phyloP scores from a whole-genome alignment of 2,329 filamentous ascomycete genomes.

The Aspergillus neoniger region DNA sequence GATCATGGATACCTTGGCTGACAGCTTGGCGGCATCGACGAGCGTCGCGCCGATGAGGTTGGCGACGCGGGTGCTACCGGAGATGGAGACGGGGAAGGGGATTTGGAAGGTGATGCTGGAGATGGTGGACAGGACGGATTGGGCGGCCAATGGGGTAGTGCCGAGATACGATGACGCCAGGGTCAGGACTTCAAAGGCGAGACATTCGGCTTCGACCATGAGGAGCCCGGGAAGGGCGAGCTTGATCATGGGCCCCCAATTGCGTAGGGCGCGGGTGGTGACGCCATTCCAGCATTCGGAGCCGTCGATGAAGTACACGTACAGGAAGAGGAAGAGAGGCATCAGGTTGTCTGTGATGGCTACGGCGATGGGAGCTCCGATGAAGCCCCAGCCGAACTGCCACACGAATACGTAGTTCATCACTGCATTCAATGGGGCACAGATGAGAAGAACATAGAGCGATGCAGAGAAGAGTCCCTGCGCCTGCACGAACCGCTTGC shows the following conservation, averaged over 20 bases:
- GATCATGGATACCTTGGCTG: slow-evolving; percentile 73
- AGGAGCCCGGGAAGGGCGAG: slow-evolving; percentile 85
- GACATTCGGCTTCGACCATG: slow-evolving; percentile 92
- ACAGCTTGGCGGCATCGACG: slow-evolving; percentile 75
- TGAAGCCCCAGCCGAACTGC: slow-evolving; percentile 65
- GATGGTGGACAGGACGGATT: slow-evolving; percentile 79
- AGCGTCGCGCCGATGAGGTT: slow-evolving; percentile 89
- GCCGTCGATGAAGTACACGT: slow-evolving; percentile 71
- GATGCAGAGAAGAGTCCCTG: slow-evolving; percentile 83
- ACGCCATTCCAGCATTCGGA: slow-evolving; percentile 81
- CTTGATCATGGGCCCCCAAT: slow-evolving; percentile 82
- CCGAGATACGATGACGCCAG: slow-evolving; percentile 79
- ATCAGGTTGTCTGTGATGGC: slow-evolving; percentile 74
- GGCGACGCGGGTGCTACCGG: slow-evolving; percentile 82
- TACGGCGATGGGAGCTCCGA: slow-evolving; percentile 78
- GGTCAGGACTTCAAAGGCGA: slow-evolving; percentile 89
- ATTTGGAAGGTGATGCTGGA: slow-evolving; percentile 83
- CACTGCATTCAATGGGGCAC: slow-evolving; percentile 76
- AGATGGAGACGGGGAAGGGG: slow-evolving; percentile 87
- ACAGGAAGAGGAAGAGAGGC: slow-evolving; percentile 70
- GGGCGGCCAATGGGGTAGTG: slow-evolving; percentile 77
- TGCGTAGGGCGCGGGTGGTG: slow-evolving; percentile 66
- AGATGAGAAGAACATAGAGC: slow-evolving; percentile 79
- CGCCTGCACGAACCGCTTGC: slow-evolving; percentile 85
- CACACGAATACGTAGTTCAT: slow-evolving; percentile 83